A percentile compares a stretch with the other conserved stretches of the same genome.
phyloP scores from a whole-genome alignment of 2,329 filamentous ascomycete genomes.

The Lasiodiplodia citricola region DNA sequence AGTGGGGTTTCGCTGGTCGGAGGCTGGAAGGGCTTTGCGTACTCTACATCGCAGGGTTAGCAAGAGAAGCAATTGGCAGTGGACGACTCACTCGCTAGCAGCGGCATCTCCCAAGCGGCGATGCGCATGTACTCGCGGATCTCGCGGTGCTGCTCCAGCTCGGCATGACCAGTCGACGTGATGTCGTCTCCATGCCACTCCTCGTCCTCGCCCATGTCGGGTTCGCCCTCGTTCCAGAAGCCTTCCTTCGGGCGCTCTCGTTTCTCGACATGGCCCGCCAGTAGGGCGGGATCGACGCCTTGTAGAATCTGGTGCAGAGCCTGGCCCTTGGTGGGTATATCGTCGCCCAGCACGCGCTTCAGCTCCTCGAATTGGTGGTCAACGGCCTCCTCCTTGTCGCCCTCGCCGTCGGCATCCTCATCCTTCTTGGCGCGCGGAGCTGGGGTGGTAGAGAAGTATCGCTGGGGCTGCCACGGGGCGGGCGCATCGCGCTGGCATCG shows the following conservation, averaged over 20 bases:
- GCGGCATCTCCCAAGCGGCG: slow-evolving; percentile 93
- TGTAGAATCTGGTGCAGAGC: slow-evolving; percentile 9
- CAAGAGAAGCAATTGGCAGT: not conserved
- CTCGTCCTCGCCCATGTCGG: slow-evolving; percentile 34
- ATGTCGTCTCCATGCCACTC: slow-evolving; percentile 75
- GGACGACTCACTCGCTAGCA: slow-evolving; percentile 75
- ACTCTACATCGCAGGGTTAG: slow-evolving; percentile 59
- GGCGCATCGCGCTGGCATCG: not conserved
- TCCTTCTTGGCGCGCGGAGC: slow-evolving; percentile 22
- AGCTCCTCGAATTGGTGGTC: slow-evolving; percentile 20
- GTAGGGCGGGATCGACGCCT: not conserved
- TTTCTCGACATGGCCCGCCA: slow-evolving; percentile 5
- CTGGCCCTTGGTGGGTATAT: slow-evolving; percentile 18
- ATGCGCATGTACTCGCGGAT: slow-evolving; percentile 86
- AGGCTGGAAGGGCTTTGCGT: slow-evolving; percentile 79
- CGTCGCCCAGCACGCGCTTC: slow-evolving; percentile 22
- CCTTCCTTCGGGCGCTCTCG: slow-evolving; percentile 28
- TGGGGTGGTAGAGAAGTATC: slow-evolving; percentile 20
- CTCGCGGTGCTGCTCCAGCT: slow-evolving; percentile 87
- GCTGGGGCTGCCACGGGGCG: slow-evolving; percentile 17
- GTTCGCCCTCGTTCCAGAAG: slow-evolving; percentile 45
- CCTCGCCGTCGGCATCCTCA: slow-evolving; percentile 10
- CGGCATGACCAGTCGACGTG: slow-evolving; percentile 78
- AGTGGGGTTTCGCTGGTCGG: slow-evolving; percentile 73
- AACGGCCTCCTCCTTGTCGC: not conserved